Base-by-base conservation (phyloP, 768 basidiomycete genomes). In the Termitomyces sp. region DNA sequence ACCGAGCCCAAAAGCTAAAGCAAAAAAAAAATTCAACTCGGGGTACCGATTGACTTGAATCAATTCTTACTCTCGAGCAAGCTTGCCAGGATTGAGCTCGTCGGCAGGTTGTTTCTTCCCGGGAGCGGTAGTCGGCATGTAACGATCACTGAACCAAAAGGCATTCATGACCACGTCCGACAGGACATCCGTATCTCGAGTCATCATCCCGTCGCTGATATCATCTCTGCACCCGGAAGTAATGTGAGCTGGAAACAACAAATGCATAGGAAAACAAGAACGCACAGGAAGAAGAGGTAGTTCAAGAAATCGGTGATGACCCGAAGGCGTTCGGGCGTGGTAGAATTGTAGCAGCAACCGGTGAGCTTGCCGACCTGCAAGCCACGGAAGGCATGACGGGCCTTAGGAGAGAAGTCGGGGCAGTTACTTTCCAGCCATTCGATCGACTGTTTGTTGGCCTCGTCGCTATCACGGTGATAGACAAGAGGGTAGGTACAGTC, bases 201-300 rank as follows among this genome's bases (percentile, higher is more conserved):
- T 79, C 75, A 85, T 81, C 85, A 89, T 87, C 50, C 86, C 86
- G 63, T 91, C 88, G 63, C 85, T 88, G 65, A 91, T 80, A 65
- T 91, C 84, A 65, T 91, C 89, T 35, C 78, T 79, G 6, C 27
- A 27, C 20, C 42, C 16, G 15, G 9, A 33, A 52, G 58, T 13
- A 61, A 46, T 13, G 23, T 39, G 55, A 33, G 53, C 43, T 33
- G 27, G 52, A 57, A 44, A 55, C 22, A 49, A 57, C 31, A 20
- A 51, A 54, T 43, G 12, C 3, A 29, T 46, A 53, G 47, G 54
- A 50, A 49, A 29, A 49, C 53, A 56, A 52, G 5, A 41, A 72
- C 77, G 43, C 54, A 80, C 79, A 82, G 60, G 63, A 80, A 79
- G 65, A 82, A 82, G 5, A 82, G 70, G 54, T 80, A 82, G 57